phyloP scores from a whole-genome alignment of 352 stramenopile genomes.

The Globisporangium spiculum region DNA sequence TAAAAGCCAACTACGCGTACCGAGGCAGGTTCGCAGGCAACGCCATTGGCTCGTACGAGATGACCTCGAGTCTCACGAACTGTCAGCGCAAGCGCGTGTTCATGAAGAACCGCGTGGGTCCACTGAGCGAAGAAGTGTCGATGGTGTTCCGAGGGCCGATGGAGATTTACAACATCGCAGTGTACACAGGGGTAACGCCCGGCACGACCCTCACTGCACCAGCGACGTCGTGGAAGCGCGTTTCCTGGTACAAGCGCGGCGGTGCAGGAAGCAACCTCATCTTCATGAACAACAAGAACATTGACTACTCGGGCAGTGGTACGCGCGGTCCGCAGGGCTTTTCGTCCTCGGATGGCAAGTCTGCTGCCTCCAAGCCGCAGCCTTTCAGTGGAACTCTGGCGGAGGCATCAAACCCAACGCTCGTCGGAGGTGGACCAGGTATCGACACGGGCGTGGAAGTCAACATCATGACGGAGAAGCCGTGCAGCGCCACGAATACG shows the following conservation, averaged over 20 bases:
- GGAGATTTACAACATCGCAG: conserved; percentile 60
- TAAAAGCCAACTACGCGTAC: conserved; percentile 18
- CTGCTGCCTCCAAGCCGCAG: conserved; percentile 21
- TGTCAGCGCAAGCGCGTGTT: conserved; percentile 12
- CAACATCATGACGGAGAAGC: conserved; percentile 57
- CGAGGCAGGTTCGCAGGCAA: conserved; percentile 11
- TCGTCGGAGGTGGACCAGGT: conserved; percentile 37
- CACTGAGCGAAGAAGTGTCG: conserved; percentile 54
- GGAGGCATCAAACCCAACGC: conserved; percentile 34
- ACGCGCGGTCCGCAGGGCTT: conserved; percentile 50
- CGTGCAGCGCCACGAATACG: conserved; percentile 24
- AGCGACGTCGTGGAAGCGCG: conserved; percentile 32
- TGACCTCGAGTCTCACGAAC: conserved; percentile 14
- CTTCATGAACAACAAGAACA: conserved; percentile 81
- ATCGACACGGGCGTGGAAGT: conserved; percentile 54
- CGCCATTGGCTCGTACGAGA: conserved; percentile 16
- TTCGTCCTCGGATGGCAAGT: conserved; percentile 40
- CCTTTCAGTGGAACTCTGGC: conserved; percentile 41
- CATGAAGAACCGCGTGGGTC: conserved; percentile 25
- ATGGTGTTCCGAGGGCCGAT: conserved; percentile 65
- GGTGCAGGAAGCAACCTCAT: conserved; percentile 46
- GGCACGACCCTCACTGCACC: neutral
- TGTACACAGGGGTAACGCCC: conserved; percentile 32
- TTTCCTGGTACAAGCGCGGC: conserved; percentile 50
- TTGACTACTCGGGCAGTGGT: conserved; percentile 45